A percentile compares a stretch with the other conserved stretches of the same genome.
Conservation (phyloP, 169 alveolate genomes). For the Eimeria sp. region DNA sequence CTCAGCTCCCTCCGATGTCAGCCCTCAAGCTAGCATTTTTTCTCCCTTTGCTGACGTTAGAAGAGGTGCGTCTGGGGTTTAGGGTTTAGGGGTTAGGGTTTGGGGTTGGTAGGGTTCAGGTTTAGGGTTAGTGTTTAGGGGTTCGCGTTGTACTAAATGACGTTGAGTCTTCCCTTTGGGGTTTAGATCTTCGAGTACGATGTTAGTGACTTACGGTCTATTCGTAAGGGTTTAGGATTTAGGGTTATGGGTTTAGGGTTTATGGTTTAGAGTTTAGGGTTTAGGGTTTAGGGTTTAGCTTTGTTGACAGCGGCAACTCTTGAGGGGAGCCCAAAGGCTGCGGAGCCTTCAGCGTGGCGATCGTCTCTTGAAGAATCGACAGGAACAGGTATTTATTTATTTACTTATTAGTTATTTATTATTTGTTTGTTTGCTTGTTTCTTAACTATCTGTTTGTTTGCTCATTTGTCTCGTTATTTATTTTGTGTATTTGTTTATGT, state of each 20-base stretch:
- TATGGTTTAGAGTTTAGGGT: background rate
- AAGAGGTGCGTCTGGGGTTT: slow-evolving; percentile 6
- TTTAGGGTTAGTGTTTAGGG: background rate
- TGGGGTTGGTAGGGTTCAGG: background rate
- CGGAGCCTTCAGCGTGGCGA: slow-evolving; percentile 42
- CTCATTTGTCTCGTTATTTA: too few relatives aligned
- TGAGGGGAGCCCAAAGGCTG: background rate
- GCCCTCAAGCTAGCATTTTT: background rate
- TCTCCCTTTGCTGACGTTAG: background rate
- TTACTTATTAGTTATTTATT: too few relatives aligned
- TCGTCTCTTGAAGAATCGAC: background rate
- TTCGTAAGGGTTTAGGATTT: background rate
- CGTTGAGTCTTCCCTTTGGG: too few relatives aligned
- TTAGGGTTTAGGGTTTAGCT: background rate
- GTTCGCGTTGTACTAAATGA: background rate
- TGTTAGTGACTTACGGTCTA: background rate
- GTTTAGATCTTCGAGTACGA: too few relatives aligned
- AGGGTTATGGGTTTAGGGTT: slow-evolving; percentile 8
- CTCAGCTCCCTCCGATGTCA: background rate
- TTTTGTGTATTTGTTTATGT: background rate
- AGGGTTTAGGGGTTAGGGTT: too few relatives aligned
- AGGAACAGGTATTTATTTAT: background rate
- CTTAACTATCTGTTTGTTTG: too few relatives aligned
- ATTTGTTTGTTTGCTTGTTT: too few relatives aligned
- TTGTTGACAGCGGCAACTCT: background rate